phyloP scores from a whole-genome alignment of 805 yeast species.

The Metschnikowia borealis region DNA sequence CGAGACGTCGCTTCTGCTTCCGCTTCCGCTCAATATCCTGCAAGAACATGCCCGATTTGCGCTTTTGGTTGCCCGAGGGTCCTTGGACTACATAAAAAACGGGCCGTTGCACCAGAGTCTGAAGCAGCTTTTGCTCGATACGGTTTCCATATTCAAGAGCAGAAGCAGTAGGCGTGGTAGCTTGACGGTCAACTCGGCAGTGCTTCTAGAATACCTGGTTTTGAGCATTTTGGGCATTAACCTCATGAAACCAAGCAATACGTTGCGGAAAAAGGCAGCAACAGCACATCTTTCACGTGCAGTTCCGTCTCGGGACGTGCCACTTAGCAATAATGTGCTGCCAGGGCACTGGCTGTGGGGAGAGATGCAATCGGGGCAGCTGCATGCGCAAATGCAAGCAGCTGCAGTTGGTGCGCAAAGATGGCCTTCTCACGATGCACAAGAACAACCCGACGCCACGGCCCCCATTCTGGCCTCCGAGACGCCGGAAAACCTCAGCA shows the following conservation, averaged over 20 bases:
- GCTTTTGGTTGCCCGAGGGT: constrained; percentile 65
- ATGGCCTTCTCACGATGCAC: not conserved
- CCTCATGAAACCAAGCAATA: constrained; percentile 17
- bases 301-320: not conserved
- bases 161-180: constrained; percentile 57
- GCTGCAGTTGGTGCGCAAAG: not conserved
- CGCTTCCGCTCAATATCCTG: constrained; percentile 61
- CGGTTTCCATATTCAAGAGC: constrained; percentile 46
- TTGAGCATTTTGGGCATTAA: constrained; percentile 59
- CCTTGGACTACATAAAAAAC: constrained; percentile 77
- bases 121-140: constrained; percentile 49
- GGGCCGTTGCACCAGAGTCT: constrained; percentile 76
- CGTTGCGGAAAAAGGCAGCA: constrained; percentile 7
- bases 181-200: constrained; percentile 53
- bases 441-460: not conserved
- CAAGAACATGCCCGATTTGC: constrained; percentile 62
- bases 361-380: not conserved
- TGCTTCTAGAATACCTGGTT: constrained; percentile 54
- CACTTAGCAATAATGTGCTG: not conserved
- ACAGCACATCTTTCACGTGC: constrained; percentile 1
- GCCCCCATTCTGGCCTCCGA: not conserved
- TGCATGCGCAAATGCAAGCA: not conserved
- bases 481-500: constrained; percentile 13
- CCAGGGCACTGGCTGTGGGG: not conserved
- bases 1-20: constrained; percentile 44